Percentiles rank a stretch among this genome's conserved stretches.
These are phyloP conservation scores for Sinapis alba DNA, from an alignment of 441 rosid species.

Conservation along the genomic window DNA sequence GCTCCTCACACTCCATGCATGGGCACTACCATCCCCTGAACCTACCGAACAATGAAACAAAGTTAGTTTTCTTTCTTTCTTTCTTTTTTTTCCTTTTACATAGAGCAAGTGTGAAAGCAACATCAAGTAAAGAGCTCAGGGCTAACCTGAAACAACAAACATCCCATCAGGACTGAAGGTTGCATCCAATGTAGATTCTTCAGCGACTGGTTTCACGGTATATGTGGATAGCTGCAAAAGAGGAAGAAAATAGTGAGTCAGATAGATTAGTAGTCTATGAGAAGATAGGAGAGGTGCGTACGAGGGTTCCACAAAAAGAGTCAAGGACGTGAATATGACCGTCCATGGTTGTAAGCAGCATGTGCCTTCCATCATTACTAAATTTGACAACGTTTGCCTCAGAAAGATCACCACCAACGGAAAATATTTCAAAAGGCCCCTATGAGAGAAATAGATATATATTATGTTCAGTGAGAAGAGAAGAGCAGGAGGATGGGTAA, in stretches of 20 bases:
- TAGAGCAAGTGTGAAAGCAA: background rate
- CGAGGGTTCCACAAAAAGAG: slow-evolving; percentile 92
- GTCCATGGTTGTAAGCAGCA: slow-evolving; percentile 88
- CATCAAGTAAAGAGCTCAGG: background rate
- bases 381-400: slow-evolving; percentile 88
- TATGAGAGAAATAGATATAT: slow-evolving; percentile 14
- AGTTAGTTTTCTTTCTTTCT: background rate
- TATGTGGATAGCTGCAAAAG: slow-evolving; percentile 68
- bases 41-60: slow-evolving; percentile 48
- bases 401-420: slow-evolving; percentile 83
- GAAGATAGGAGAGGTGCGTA: slow-evolving; percentile 34
- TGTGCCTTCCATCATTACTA: slow-evolving; percentile 90
- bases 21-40: slow-evolving; percentile 89
- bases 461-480: background rate
- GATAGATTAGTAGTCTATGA: background rate
- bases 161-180: slow-evolving; percentile 96
- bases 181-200: slow-evolving; percentile 84
- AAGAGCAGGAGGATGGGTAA: background rate
- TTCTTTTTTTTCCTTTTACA: background rate
- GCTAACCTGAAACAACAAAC: slow-evolving; percentile 85
- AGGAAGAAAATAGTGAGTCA: slow-evolving; percentile 4
- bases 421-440: slow-evolving; percentile 92
- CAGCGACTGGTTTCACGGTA: slow-evolving; percentile 82
- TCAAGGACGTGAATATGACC: slow-evolving; percentile 93
- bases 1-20: slow-evolving; percentile 87